phyloP scores from a whole-genome alignment of 2,329 filamentous ascomycete genomes.

The Cordyceps javanica region DNA sequence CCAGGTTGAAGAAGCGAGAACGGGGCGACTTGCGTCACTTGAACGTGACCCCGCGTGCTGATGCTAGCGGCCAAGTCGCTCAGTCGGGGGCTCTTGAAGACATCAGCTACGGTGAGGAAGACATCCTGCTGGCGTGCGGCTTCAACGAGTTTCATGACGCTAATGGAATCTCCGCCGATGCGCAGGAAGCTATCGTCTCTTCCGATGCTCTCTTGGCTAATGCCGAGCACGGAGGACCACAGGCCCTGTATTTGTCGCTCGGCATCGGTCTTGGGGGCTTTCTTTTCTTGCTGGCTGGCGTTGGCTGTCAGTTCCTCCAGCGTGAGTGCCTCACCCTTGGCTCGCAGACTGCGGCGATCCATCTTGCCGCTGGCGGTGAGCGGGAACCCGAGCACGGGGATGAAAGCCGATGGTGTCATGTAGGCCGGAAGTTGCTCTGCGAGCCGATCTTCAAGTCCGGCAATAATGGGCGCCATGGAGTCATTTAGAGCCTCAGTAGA shows the following conservation, averaged over 20 bases:
- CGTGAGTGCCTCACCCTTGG: conserved; percentile 8
- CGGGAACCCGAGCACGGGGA: conserved; percentile 5
- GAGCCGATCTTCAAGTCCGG: conserved; percentile 3
- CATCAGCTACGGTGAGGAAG: conserved; percentile 25
- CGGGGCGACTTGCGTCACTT: neutral
- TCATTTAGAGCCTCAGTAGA: neutral
- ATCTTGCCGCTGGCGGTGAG: conserved; percentile 11
- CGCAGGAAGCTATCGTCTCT: conserved; percentile 30
- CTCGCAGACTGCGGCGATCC: conserved; percentile 11
- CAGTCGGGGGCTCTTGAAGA: conserved; percentile 26
- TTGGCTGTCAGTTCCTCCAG: neutral
- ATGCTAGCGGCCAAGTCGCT: conserved; percentile 18
- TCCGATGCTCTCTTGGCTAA: conserved; percentile 24
- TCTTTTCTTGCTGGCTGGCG: conserved; percentile 10
- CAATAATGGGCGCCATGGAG: conserved; percentile 1
- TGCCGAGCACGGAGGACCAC: conserved; percentile 36
- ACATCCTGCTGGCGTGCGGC: conserved; percentile 26
- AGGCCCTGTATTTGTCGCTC: conserved; percentile 21
- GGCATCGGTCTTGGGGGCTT: neutral
- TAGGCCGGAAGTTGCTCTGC: conserved; percentile 13
- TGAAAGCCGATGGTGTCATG: conserved; percentile 17
- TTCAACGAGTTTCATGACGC: conserved; percentile 38
- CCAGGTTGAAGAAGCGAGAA: conserved; percentile 2
- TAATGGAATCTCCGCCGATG: conserved; percentile 39
- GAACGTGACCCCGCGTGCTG: neutral